phyloP scores from a whole-genome alignment of 352 stramenopile genomes.

The Phytophthora sp. region DNA sequence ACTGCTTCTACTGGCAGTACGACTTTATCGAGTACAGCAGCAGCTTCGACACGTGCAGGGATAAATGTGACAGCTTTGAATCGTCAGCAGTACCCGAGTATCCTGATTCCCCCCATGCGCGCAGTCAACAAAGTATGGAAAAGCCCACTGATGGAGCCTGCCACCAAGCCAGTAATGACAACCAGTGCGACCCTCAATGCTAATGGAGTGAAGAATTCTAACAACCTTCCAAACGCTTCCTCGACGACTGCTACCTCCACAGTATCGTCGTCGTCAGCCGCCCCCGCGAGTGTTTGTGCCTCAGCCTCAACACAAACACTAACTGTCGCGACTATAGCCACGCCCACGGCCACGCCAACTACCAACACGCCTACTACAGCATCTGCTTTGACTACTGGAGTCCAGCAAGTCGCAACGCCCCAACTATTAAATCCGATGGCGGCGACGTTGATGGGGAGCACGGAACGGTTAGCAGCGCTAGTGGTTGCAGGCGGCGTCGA shows the following conservation, averaged over 20 bases:
- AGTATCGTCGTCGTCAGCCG: not conserved
- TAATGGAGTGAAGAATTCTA: slow-evolving; percentile 19
- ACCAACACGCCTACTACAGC: not conserved
- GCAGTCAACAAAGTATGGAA: slow-evolving; percentile 22
- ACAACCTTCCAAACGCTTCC: not conserved
- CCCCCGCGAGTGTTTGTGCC: slow-evolving; percentile 3
- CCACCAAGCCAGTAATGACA: slow-evolving; percentile 3
- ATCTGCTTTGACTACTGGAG: slow-evolving; percentile 6
- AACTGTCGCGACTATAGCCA: slow-evolving; percentile 1
- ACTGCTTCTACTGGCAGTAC: slow-evolving; percentile 12
- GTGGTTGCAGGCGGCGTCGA: slow-evolving; percentile 72
- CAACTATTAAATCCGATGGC: slow-evolving; percentile 36
- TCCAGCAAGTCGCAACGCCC: slow-evolving; percentile 16
- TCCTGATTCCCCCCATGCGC: slow-evolving; percentile 46
- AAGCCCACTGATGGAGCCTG: slow-evolving; percentile 18
- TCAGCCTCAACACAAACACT: slow-evolving; percentile 11
- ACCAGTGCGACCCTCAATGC: not conserved
- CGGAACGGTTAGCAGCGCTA: slow-evolving; percentile 63
- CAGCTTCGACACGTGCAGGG: slow-evolving; percentile 30
- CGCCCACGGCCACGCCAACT: not conserved
- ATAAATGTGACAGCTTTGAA: slow-evolving; percentile 50
- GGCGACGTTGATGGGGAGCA: slow-evolving; percentile 46
- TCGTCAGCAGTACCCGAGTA: slow-evolving; percentile 64
- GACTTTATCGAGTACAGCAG: slow-evolving; percentile 10
- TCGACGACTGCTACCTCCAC: slow-evolving; percentile 9